These are phyloP conservation scores for Pisolithus albus DNA, from an alignment of 768 basidiomycete species.

Conservation along the genomic window DNA sequence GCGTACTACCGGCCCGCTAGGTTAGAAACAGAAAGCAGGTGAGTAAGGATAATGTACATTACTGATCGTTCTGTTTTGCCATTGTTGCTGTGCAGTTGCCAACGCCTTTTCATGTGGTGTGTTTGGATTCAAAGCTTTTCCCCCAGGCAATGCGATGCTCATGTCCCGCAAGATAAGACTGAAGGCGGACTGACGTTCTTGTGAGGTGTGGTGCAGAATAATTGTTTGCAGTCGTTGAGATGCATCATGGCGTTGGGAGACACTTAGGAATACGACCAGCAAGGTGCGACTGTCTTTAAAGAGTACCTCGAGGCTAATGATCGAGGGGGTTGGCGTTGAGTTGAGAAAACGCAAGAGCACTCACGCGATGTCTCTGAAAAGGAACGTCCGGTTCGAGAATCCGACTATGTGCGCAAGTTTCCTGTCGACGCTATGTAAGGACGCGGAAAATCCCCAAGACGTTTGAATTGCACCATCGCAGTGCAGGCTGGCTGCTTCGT, in stretches of 20 bases:
- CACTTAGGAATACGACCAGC: conserved; percentile 73
- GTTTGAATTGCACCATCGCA: conserved; percentile 57
- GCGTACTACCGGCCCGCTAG: conserved; percentile 52
- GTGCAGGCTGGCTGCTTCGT: conserved; percentile 72
- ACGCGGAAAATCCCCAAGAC: neutral
- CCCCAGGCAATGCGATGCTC: conserved; percentile 20
- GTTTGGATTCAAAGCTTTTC: conserved; percentile 3
- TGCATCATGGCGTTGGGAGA: conserved; percentile 54
- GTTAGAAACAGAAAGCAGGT: neutral
- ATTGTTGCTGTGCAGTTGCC: conserved; percentile 65
- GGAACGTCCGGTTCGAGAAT: conserved; percentile 74
- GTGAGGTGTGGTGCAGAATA: conserved; percentile 34
- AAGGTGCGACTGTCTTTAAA: conserved; percentile 89
- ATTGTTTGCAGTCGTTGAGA: conserved; percentile 47
- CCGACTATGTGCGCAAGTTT: conserved; percentile 69
- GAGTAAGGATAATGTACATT: conserved; percentile 49
- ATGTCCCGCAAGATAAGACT: conserved; percentile 37
- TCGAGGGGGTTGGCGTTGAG: neutral
- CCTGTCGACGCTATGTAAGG: conserved; percentile 37
- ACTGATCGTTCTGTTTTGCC: conserved; percentile 88
- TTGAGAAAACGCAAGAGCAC: conserved; percentile 21
- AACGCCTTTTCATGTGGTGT: conserved; percentile 37
- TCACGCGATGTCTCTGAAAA: conserved; percentile 90
- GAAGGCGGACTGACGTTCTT: conserved; percentile 39
- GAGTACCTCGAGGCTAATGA: conserved; percentile 74